phyloP scores from a whole-genome alignment of 768 basidiomycete species.

The Boletus bicolor region DNA sequence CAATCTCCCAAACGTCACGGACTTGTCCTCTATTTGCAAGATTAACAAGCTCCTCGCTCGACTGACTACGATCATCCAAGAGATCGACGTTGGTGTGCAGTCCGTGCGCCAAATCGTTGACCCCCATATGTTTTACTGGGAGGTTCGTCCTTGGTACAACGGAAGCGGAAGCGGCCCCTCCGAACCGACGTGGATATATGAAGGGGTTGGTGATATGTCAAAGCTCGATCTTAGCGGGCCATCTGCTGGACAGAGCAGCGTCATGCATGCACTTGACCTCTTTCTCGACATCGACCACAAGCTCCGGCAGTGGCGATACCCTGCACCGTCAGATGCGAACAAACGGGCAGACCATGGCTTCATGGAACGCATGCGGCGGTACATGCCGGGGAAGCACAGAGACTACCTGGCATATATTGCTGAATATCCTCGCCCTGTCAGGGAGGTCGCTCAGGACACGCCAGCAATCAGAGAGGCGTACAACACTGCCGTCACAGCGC shows the following conservation, averaged over 20 bases:
- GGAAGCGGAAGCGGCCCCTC: conserved; percentile 64
- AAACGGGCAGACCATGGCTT: conserved; percentile 71
- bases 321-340: conserved; percentile 62
- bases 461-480: conserved; percentile 70
- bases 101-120: conserved; percentile 70
- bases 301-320: conserved; percentile 65
- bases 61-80: conserved; percentile 66
- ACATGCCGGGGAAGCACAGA: conserved; percentile 93
- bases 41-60: conserved; percentile 70
- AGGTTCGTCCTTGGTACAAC: conserved; percentile 89
- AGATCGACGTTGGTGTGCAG: conserved; percentile 67
- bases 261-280: conserved; percentile 83
- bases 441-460: conserved; percentile 55
- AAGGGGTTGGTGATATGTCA: conserved; percentile 62
- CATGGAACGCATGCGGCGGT: conserved; percentile 90
- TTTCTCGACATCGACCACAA: conserved; percentile 90
- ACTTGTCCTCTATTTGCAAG: conserved; percentile 60
- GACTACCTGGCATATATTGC: conserved; percentile 75
- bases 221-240: conserved; percentile 77
- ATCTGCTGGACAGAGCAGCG: conserved; percentile 89
- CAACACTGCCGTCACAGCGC: conserved; percentile 69
- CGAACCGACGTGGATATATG: conserved; percentile 67
- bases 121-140: conserved; percentile 86
- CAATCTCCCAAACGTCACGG: conserved; percentile 64
- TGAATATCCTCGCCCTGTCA: conserved; percentile 54